Base-by-base conservation (phyloP, 1,284 basidiomycete genomes). In the Naganishia cerealis region DNA sequence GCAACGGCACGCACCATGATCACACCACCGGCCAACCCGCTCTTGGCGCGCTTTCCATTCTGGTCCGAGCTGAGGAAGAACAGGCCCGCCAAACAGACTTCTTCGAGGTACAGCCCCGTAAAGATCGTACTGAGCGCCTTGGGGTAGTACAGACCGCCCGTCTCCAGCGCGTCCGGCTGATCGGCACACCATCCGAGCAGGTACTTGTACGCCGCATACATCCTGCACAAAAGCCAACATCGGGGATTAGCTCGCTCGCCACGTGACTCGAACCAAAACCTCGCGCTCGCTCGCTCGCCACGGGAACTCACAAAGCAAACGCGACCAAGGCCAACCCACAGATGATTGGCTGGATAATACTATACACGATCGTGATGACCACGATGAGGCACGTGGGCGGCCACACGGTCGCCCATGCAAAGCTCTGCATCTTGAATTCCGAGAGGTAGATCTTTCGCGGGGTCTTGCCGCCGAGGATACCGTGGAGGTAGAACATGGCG, bases 391-490 rank as follows among this genome's bases (percentile, higher is more conserved):
- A 65, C 5, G 65, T 50, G 6, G 62, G 61, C 18, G 80, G 80
- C 74, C 74, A 78, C 24, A 71, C 69, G 18, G 74, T 77, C 2
- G 78, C 74, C 77, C 77, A 79, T 9, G 58, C 56, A 67, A 76
- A 74, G 12, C 73, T 72, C 59, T 75, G 72, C 65, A 72, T 73
- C 66, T 76, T 75, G 57, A 42, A 56, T 38, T 68, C 56, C 40
- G 62, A 52, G 9, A 69, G 29, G 72, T 72, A 81, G 33, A 71
- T 74, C 72, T 80, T 80, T 69, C 95, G 87, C n/a, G 95, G 94
- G 0, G 94, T 97, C 70, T 89, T 90, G 21, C 91, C 92, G 8
- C 94, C 85, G 54, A 98, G 80, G 79, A 89, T 84, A 26, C 92
- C 82, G 79, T 91, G 93, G 74, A 95, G 87, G 76, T 93, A 91